Evolutionary conservation across 805 yeast genomes (phyloP).

Genomic region (Candida cerambycidarum): DNA sequence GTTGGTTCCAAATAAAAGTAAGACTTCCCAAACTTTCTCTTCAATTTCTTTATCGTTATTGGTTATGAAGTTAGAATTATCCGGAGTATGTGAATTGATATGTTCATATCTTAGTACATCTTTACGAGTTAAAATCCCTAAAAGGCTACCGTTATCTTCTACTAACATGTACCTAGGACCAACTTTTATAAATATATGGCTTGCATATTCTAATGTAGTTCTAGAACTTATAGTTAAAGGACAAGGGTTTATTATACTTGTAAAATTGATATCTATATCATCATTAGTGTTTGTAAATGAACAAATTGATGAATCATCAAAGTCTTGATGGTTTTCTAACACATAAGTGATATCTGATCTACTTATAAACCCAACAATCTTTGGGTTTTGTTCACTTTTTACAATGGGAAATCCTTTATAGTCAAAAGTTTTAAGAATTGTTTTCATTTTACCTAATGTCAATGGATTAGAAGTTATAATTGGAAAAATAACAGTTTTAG

Average conservation of each 20-base stretch:
- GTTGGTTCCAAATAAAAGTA: conserved; percentile 21
- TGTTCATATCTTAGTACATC: conserved; percentile 70
- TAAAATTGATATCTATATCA: conserved; percentile 16
- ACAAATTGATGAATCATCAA: conserved; percentile 9
- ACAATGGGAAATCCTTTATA: conserved; percentile 58
- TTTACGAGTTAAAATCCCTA: conserved; percentile 82
- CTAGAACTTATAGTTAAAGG: conserved; percentile 59
- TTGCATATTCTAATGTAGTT: conserved; percentile 58
- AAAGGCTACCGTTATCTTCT: conserved; percentile 56
- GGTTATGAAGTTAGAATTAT: neutral
- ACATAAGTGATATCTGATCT: conserved; percentile 40
- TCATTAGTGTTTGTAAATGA: conserved; percentile 5
- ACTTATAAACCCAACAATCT: conserved; percentile 46
- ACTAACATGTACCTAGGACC: conserved; percentile 79
- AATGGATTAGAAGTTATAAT: conserved; percentile 26
- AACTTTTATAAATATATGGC: conserved; percentile 68
- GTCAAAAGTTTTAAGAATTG: conserved; percentile 30
- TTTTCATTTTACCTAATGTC: conserved; percentile 31
- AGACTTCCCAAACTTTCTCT: conserved; percentile 35
- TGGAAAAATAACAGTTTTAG: conserved; percentile 37
- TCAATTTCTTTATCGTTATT: conserved; percentile 21
- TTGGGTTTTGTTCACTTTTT: conserved; percentile 32
- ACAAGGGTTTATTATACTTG: conserved; percentile 46
- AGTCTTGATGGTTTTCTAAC: conserved; percentile 20
- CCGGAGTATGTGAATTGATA: conserved; percentile 19